phyloP scores from a whole-genome alignment of 331 rosid species.

The Prunus yedoensis region DNA sequence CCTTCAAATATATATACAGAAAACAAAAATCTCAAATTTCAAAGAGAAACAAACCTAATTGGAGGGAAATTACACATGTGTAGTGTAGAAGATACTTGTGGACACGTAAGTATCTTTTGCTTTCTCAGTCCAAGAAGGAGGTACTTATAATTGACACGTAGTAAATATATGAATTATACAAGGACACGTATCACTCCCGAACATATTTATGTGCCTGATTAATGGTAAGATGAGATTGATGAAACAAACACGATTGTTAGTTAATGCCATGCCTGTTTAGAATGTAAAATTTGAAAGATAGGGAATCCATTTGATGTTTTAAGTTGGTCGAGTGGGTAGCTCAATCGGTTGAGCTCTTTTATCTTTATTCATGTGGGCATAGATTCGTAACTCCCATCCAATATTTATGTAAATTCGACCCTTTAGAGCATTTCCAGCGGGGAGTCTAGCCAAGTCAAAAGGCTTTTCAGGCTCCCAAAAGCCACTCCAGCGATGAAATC shows the following conservation, averaged over 20 bases:
- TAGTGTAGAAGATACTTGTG: neutral
- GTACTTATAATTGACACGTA: neutral
- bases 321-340: too few relatives aligned
- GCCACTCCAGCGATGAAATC: too few relatives aligned
- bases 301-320: too few relatives aligned
- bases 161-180: neutral
- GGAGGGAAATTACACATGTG: neutral
- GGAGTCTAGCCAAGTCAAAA: rapidly evolving
- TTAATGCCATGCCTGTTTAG: too few relatives aligned
- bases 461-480: too few relatives aligned
- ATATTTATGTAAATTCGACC: too few relatives aligned
- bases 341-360: too few relatives aligned
- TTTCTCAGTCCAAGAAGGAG: neutral
- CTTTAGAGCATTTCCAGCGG: too few relatives aligned
- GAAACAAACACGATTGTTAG: too few relatives aligned
- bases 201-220: neutral
- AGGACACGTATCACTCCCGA: neutral
- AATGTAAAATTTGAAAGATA: too few relatives aligned
- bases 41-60: too few relatives aligned
- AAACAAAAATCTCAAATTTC: neutral
- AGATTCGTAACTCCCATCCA: too few relatives aligned
- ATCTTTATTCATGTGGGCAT: rapidly evolving
- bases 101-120: neutral
- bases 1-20: neutral
- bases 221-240: neutral